phyloP scores from a whole-genome alignment of 176 grass and related monocot genomes.

The Zoysia pacifica region DNA sequence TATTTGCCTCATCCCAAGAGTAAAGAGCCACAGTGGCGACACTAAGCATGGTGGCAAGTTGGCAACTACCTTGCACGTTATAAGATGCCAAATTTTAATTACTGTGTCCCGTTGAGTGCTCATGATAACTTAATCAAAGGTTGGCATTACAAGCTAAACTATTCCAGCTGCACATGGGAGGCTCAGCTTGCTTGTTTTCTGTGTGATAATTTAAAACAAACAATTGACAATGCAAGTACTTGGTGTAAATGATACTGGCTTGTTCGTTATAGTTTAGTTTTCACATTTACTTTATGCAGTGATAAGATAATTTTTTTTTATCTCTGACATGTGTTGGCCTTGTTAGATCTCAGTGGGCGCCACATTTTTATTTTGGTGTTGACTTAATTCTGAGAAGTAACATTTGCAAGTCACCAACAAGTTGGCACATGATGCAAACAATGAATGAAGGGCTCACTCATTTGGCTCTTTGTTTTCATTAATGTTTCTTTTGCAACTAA shows the following conservation, averaged over 20 bases:
- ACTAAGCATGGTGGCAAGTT: constrained; percentile 45
- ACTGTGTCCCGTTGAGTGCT: constrained; percentile 41
- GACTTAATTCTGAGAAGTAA: constrained; percentile 30
- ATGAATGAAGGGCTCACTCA: constrained; percentile 14
- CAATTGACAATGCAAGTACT: background rate
- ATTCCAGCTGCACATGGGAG: constrained; percentile 40
- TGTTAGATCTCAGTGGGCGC: constrained; percentile 15
- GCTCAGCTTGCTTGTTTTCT: constrained; percentile 9
- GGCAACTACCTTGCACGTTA: constrained; percentile 57
- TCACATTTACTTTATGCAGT: background rate
- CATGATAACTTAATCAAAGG: constrained; percentile 45
- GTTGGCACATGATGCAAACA: constrained; percentile 36
- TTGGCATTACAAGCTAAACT: constrained; percentile 32
- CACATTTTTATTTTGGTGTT: constrained; percentile 14
- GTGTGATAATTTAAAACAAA: constrained; percentile 8
- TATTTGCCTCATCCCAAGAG: constrained; percentile 2
- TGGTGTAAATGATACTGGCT: background rate
- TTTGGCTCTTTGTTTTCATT: background rate
- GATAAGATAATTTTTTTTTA: background rate
- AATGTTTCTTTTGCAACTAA: background rate
- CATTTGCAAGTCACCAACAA: constrained; percentile 15
- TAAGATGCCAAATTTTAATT: constrained; percentile 62
- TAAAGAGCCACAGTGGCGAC: constrained; percentile 26
- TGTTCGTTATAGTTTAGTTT: constrained; percentile 10
- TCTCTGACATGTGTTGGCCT: background rate